Conservation (phyloP, 768 basidiomycete species). For the Trametes villosa region DNA sequence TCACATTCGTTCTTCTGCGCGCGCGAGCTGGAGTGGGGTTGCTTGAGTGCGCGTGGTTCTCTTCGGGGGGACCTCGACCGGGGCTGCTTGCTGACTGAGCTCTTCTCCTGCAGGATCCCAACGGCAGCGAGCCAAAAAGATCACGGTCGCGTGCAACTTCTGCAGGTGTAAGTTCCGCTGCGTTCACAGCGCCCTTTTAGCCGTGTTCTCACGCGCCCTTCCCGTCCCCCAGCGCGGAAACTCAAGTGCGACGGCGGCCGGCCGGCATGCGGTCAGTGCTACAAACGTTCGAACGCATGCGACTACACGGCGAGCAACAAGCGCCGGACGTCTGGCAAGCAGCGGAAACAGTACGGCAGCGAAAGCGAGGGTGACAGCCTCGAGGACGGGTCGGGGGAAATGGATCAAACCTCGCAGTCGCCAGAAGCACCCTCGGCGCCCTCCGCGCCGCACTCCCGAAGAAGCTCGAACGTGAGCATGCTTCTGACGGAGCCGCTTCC, state of each 20-base stretch:
- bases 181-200: constrained; percentile 1
- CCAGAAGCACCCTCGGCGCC: constrained; percentile 42
- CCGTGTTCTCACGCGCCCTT: constrained; percentile 14
- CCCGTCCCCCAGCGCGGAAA: constrained; percentile 65
- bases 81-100: constrained; percentile 25
- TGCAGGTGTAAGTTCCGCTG: constrained; percentile 77
- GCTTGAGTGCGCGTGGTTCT: constrained; percentile 11
- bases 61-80: neutral
- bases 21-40: constrained; percentile 3
- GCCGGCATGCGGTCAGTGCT: constrained; percentile 81
- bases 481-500: constrained; percentile 30
- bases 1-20: constrained; percentile 21
- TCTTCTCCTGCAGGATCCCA: constrained; percentile 49
- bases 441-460: constrained; percentile 31
- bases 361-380: constrained; percentile 59
- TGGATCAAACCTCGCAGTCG: constrained; percentile 56
- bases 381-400: constrained; percentile 53
- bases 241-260: constrained; percentile 87
- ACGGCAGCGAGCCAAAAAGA: constrained; percentile 80
- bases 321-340: constrained; percentile 57
- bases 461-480: constrained; percentile 33
- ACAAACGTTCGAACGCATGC: constrained; percentile 77
- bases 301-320: constrained; percentile 81
- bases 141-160: constrained; percentile 89
- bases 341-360: constrained; percentile 54